Percentiles rank a stretch among this genome's conserved stretches.
These are phyloP conservation scores for Panus rudis DNA, from an alignment of 768 basidiomycete genomes.

Conservation along the genomic window DNA sequence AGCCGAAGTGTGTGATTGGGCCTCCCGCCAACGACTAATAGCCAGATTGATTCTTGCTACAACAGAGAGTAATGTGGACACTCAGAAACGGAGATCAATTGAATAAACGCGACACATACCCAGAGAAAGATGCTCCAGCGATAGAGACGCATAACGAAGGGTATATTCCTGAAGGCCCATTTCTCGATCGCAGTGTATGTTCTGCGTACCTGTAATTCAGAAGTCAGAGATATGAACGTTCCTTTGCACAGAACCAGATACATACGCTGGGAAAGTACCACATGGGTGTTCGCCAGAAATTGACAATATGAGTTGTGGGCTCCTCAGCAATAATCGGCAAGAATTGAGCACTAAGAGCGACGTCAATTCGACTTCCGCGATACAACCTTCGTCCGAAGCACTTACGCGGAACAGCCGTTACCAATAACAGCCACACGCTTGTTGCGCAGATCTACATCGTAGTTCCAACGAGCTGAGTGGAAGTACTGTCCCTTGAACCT, in stretches of 20 bases:
- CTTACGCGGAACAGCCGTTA: constrained; percentile 24
- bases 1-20: background rate
- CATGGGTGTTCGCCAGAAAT: constrained; percentile 23
- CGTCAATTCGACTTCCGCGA: background rate
- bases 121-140: constrained; percentile 6
- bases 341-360: constrained; percentile 19
- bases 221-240: background rate
- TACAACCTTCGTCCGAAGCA: background rate
- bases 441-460: constrained; percentile 16
- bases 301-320: constrained; percentile 18
- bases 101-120: constrained; percentile 7
- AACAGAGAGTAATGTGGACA: background rate
- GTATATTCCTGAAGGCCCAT: constrained; percentile 16
- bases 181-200: constrained; percentile 1
- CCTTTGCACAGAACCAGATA: background rate
- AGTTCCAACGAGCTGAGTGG: constrained; percentile 24
- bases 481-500: constrained; percentile 22
- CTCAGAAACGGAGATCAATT: background rate
- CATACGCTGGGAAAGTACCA: constrained; percentile 21
- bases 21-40: background rate
- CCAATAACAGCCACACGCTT: constrained; percentile 28
- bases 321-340: constrained; percentile 19
- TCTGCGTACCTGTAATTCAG: constrained; percentile 8
- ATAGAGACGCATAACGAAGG: constrained; percentile 4
- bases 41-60: background rate